Evolutionary conservation across 306 rosid species (phyloP), one percentile per base, ranked within the genome.

Genomic region (Adenanthera pavonina): DNA sequence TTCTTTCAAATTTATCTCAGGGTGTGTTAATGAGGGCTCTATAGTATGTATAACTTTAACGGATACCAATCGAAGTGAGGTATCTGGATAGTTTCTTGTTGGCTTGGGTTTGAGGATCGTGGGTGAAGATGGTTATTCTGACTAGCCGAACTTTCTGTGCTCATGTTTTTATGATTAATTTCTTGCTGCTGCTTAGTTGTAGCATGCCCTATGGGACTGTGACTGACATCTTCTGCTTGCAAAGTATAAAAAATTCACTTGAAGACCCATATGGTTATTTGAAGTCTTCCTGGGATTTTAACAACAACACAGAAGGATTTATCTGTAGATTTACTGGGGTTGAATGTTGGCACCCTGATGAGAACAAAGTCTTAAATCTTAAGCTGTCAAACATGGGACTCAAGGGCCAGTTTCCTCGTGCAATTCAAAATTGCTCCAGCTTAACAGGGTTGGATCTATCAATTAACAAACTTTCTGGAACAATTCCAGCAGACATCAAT

Each of bases 51-150:
- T 70, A 44, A 51, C 81, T 80, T 73, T 43, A 68, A 60, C 62
- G 71, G 59, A 79, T 80, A 53, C 52, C 35, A 57, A 70, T 68
- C 44, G 66, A 54, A 82, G 79, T 65, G 86, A 81, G 70, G 84
- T 70, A 44, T 81, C 70, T 81, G 64, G 59, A 57, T 72, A 70
- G 4, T 9, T 74, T 19, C 35, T 67, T 71, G 35, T 69, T 48
- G 71, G 75, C 16, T 71, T 65, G 80, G 56, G 74, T 75, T 78
- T 79, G 72, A 77, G 86, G 86, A 75, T 79, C 30, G 83, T 43
- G 53, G 53, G 30, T 41, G 36, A 68, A 43, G 73, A 68, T 68
- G 73, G 53, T 43, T 25, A 25, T 25, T 41, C n/a, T 9, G 35
- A 68, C 36, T 41, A 68, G 53, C 53, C 36, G 53, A 68, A 68